Evolutionary conservation across 1,139 yeast species (phyloP).

Genomic region (Taphrina wiesneri): DNA sequence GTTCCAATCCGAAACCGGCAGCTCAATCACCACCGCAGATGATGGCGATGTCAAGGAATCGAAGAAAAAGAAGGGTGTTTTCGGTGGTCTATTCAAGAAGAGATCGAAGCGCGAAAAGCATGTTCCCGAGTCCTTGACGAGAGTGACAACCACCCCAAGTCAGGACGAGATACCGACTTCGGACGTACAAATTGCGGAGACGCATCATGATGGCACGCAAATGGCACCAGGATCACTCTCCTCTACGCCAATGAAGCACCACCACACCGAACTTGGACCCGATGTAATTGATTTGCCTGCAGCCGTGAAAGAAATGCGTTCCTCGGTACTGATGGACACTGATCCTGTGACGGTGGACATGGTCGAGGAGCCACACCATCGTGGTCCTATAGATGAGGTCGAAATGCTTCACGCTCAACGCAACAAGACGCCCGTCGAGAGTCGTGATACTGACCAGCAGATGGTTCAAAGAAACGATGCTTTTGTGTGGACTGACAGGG

Average conservation of each 20-base stretch:
- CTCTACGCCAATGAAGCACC: not conserved
- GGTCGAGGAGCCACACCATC: slow-evolving; percentile 27
- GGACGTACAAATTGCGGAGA: not conserved
- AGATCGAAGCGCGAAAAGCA: slow-evolving; percentile 8
- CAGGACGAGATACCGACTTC: not conserved
- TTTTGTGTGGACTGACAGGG: slow-evolving; percentile 2
- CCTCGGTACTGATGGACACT: slow-evolving; percentile 18
- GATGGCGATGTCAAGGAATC: slow-evolving; percentile 9
- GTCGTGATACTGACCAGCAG: not conserved
- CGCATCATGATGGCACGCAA: not conserved
- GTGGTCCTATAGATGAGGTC: slow-evolving; percentile 26
- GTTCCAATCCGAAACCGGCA: not conserved
- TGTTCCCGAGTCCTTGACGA: not conserved
- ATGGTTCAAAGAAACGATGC: not conserved
- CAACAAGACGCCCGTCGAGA: not conserved
- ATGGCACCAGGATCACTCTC: not conserved
- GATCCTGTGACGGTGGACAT: slow-evolving; percentile 28
- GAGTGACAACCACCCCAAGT: not conserved
- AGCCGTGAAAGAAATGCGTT: slow-evolving; percentile 25
- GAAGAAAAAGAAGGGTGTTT: slow-evolving; percentile 31
- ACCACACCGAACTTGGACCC: not conserved
- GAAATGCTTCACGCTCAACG: slow-evolving; percentile 15
- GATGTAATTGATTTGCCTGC: slow-evolving; percentile 1
- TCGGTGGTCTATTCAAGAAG: slow-evolving; percentile 32
- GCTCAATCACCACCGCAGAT: not conserved